phyloP scores from a whole-genome alignment of 805 yeast genomes.

The Myxozyma neotropica region DNA sequence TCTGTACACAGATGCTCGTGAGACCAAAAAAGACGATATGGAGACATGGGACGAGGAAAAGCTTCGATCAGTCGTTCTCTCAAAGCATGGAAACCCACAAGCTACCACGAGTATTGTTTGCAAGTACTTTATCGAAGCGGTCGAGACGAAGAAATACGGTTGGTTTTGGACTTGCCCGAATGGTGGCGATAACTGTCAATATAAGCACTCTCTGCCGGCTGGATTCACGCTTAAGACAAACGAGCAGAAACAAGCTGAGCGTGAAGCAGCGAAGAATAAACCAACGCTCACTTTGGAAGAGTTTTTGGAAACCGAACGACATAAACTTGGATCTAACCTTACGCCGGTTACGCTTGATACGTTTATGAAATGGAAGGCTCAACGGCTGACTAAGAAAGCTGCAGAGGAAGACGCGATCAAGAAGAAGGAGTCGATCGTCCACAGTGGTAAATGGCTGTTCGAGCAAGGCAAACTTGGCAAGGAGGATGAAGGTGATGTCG shows the following conservation, averaged over 20 bases:
- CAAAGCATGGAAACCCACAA: slow-evolving; percentile 92
- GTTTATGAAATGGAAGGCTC: slow-evolving; percentile 79
- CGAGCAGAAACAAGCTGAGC: slow-evolving; percentile 90
- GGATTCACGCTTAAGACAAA: slow-evolving; percentile 96
- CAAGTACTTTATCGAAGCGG: slow-evolving; percentile 92
- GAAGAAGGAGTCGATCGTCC: slow-evolving; percentile 43
- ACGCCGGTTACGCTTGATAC: slow-evolving; percentile 87
- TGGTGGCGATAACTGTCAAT: slow-evolving; percentile 89
- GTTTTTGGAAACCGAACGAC: slow-evolving; percentile 91
- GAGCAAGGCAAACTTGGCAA: slow-evolving; percentile 44
- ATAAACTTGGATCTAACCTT: slow-evolving; percentile 66
- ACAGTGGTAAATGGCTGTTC: slow-evolving; percentile 40
- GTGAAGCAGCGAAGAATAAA: slow-evolving; percentile 76
- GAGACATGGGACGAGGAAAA: slow-evolving; percentile 97
- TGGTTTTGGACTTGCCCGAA: slow-evolving; percentile 99
- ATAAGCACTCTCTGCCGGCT: slow-evolving; percentile 92
- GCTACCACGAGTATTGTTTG: slow-evolving; percentile 95
- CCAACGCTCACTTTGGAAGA: slow-evolving; percentile 95
- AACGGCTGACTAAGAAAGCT: slow-evolving; percentile 60
- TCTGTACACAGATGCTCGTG: slow-evolving; percentile 85
- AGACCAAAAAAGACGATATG: slow-evolving; percentile 72
- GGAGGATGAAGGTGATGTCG: slow-evolving; percentile 41
- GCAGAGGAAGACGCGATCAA: slow-evolving; percentile 49
- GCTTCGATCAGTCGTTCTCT: slow-evolving; percentile 77
- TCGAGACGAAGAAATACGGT: slow-evolving; percentile 95